Evolutionary conservation across 805 yeast species (phyloP).

Genomic region (Yarrowia bubula): DNA sequence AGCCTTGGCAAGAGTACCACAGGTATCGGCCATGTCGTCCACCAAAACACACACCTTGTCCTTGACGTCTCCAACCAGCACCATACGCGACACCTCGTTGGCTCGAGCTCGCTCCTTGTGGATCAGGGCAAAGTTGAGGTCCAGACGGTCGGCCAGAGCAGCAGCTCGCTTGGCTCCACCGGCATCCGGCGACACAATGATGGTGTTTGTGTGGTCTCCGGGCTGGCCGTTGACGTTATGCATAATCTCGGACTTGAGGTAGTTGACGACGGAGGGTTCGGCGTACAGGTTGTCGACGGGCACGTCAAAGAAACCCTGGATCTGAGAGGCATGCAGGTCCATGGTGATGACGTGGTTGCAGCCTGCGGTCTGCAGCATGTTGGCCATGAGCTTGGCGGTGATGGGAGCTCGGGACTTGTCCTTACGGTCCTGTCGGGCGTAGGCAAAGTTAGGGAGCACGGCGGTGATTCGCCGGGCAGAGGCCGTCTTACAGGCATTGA

Average conservation of each 20-base stretch:
- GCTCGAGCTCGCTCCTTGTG: conserved; percentile 97
- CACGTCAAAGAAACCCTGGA: conserved; percentile 93
- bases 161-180: conserved; percentile 99
- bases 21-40: conserved; percentile 99
- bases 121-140: conserved; percentile 89
- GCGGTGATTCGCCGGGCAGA: conserved; percentile 94
- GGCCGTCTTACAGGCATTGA: conserved; percentile 93
- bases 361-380: conserved; percentile 90
- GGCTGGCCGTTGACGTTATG: conserved; percentile 46
- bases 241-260: conserved; percentile 50
- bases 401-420: conserved; percentile 96
- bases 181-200: conserved; percentile 95
- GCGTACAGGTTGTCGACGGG: conserved; percentile 97
- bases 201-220: conserved; percentile 52
- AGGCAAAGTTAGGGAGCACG: conserved; percentile 93
- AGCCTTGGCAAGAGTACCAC: conserved; percentile 95
- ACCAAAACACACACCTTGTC: conserved; percentile 82
- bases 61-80: conserved; percentile 90
- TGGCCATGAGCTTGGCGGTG: conserved; percentile 92
- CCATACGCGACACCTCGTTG: conserved; percentile 96
- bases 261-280: conserved; percentile 85
- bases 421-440: conserved; percentile 96
- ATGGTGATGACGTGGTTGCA: conserved; percentile 94
- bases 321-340: conserved; percentile 97
- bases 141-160: conserved; percentile 89